Conservation (phyloP, 2,329 filamentous ascomycete genomes). For the Westerdykella aurantiaca region DNA sequence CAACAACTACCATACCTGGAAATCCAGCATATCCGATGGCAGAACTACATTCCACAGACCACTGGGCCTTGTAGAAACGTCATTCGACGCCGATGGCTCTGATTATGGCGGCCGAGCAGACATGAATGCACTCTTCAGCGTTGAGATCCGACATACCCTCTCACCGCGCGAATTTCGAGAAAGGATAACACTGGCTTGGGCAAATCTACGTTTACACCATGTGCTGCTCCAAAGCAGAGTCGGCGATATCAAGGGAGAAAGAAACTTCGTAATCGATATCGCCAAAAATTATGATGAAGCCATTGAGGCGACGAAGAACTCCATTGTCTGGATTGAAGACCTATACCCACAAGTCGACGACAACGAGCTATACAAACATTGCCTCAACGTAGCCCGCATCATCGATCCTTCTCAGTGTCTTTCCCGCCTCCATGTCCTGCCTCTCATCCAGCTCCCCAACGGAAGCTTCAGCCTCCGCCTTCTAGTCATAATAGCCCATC, state of each 20-base stretch:
- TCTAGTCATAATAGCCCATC: conserved; percentile 39
- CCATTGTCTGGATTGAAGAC: conserved; percentile 38
- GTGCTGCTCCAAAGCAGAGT: conserved; percentile 35
- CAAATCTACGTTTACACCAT: conserved; percentile 36
- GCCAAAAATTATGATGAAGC: conserved; percentile 24
- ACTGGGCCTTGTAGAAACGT: conserved; percentile 41
- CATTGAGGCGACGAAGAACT: conserved; percentile 21
- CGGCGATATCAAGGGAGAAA: conserved; percentile 10
- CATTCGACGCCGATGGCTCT: conserved; percentile 42
- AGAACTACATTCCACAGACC: conserved; percentile 30
- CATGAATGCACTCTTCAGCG: conserved; percentile 36
- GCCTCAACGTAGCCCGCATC: conserved; percentile 38
- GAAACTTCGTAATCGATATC: conserved; percentile 33
- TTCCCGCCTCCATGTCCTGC: conserved; percentile 39
- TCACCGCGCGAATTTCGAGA: conserved; percentile 22
- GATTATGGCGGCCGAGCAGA: conserved; percentile 44
- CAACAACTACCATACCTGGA: conserved; percentile 36
- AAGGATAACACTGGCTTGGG: conserved; percentile 38
- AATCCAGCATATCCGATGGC: conserved; percentile 10
- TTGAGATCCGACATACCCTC: conserved; percentile 33
- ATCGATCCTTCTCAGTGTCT: conserved; percentile 35
- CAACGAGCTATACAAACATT: conserved; percentile 39
- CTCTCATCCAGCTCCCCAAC: conserved; percentile 15
- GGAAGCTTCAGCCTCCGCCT: conserved; percentile 31
- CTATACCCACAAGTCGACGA: conserved; percentile 30